Percentiles rank a stretch among this genome's conserved stretches.
Conservation (phyloP, 2,329 filamentous ascomycete genomes). For the Pseudogymnoascus sp. region DNA sequence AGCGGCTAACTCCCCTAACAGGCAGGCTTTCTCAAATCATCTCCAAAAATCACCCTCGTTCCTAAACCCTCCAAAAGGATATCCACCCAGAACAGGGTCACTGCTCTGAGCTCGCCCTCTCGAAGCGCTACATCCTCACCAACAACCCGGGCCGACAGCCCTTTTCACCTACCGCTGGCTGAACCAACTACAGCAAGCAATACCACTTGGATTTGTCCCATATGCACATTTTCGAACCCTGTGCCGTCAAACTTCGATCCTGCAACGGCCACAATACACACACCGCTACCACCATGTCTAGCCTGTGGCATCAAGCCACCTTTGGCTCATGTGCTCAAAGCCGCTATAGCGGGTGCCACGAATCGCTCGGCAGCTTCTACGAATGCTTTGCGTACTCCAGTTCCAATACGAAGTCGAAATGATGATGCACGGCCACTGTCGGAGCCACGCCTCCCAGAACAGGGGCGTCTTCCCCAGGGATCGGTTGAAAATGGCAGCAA, state of each 20-base stretch:
- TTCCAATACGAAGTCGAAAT: conserved; percentile 23
- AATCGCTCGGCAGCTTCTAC: conserved; percentile 37
- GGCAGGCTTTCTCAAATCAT: conserved; percentile 92
- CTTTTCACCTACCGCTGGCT: conserved; percentile 36
- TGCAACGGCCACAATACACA: conserved; percentile 67
- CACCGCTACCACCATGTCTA: conserved; percentile 75
- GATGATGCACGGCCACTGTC: conserved; percentile 20
- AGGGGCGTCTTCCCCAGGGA: conserved; percentile 11
- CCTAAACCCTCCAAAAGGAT: conserved; percentile 69
- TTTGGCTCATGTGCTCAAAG: conserved; percentile 74
- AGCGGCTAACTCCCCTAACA: conserved; percentile 28
- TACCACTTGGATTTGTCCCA: conserved; percentile 91
- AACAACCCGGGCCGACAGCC: conserved; percentile 35
- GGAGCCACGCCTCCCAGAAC: conserved; percentile 13
- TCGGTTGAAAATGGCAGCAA: conserved; percentile 5
- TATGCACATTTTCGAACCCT: conserved; percentile 90
- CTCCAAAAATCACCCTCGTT: conserved; percentile 81
- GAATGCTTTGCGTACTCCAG: conserved; percentile 22
- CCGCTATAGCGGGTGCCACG: conserved; percentile 67
- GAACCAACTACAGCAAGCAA: conserved; percentile 43
- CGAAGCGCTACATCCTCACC: conserved; percentile 41
- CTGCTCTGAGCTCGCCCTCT: conserved; percentile 37
- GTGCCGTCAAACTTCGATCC: conserved; percentile 92
- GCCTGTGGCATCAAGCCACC: conserved; percentile 92
- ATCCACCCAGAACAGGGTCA: conserved; percentile 46